Percentiles rank a stretch among this genome's conserved stretches.
These are phyloP conservation scores for Cytospora chrysosperma DNA, from an alignment of 2,329 filamentous ascomycete species.

Conservation along the genomic window DNA sequence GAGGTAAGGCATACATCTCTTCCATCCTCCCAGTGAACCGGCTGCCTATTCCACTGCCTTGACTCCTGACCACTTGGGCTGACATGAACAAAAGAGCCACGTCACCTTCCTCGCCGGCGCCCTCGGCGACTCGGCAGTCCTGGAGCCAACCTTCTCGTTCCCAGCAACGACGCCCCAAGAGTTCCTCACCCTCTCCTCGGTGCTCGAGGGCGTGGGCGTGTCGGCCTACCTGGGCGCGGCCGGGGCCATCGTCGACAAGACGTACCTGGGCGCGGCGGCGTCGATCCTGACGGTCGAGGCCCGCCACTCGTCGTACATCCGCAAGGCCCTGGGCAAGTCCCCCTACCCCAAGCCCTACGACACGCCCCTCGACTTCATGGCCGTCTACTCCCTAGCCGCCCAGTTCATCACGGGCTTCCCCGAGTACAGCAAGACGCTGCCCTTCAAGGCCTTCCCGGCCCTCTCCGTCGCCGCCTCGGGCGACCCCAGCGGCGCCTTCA, in stretches of 20 bases:
- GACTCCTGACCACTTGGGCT: not conserved
- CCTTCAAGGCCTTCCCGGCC: slow-evolving; percentile 59
- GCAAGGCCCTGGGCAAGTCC: slow-evolving; percentile 44
- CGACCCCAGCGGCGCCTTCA: slow-evolving; percentile 25
- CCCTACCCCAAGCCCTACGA: slow-evolving; percentile 63
- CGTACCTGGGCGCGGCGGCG: slow-evolving; percentile 60
- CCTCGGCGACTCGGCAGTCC: slow-evolving; percentile 49
- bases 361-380: slow-evolving; percentile 54
- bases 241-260: slow-evolving; percentile 53
- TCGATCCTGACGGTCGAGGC: slow-evolving; percentile 65
- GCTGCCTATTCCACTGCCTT: not conserved
- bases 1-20: not conserved
- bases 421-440: slow-evolving; percentile 50
- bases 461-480: slow-evolving; percentile 34
- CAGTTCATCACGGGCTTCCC: slow-evolving; percentile 62
- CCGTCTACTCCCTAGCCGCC: slow-evolving; percentile 64
- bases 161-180: slow-evolving; percentile 44
- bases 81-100: slow-evolving; percentile 39
- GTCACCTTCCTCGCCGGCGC: slow-evolving; percentile 55
- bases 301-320: slow-evolving; percentile 62
- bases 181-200: slow-evolving; percentile 51
- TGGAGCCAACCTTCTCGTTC: slow-evolving; percentile 57
- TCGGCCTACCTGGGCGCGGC: slow-evolving; percentile 64
- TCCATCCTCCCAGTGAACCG: not conserved
- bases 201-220: slow-evolving; percentile 59